phyloP scores from a whole-genome alignment of 2,329 filamentous ascomycete genomes.

The Dactylellina haptotyla region DNA sequence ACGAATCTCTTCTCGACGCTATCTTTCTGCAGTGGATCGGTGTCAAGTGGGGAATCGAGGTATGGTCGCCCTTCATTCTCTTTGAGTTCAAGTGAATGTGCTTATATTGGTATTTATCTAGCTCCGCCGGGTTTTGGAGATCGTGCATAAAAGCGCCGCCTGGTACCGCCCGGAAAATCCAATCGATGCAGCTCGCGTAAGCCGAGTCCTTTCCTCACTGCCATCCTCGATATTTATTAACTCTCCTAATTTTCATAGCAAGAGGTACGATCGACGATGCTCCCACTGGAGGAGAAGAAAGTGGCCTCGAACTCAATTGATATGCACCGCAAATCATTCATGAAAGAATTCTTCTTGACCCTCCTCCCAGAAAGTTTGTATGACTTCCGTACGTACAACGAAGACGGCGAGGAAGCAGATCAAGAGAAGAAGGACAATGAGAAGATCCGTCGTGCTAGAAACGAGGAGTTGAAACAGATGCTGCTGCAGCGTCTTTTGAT shows the following conservation, averaged over 20 bases:
- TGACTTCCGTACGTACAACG: constrained; percentile 59
- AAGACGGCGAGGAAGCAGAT: constrained; percentile 59
- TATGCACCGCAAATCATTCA: constrained; percentile 21
- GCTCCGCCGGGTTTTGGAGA: constrained; percentile 31
- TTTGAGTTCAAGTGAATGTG: neutral
- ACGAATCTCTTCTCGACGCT: constrained; percentile 69
- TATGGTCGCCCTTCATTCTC: no score
- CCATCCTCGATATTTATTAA: neutral
- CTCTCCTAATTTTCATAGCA: neutral
- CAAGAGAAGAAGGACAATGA: constrained; percentile 55
- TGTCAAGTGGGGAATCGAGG: constrained; percentile 64
- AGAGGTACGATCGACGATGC: constrained; percentile 36
- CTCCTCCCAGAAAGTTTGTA: constrained; percentile 46
- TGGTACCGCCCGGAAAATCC: constrained; percentile 29
- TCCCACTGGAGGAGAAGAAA: constrained; percentile 3
- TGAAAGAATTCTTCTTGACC: constrained; percentile 52
- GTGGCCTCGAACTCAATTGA: neutral
- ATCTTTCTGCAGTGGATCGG: constrained; percentile 69
- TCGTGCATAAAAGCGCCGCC: constrained; percentile 22
- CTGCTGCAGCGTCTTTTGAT: constrained; percentile 64
- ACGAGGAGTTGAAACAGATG: constrained; percentile 64
- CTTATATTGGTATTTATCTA: neutral
- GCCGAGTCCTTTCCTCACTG: neutral
- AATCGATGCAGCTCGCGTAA: constrained; percentile 42
- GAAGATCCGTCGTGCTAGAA: constrained; percentile 42